These are phyloP conservation scores for Voacanga thouarsii DNA, from an alignment of 257 asterid genomes.

Conservation along the genomic window DNA sequence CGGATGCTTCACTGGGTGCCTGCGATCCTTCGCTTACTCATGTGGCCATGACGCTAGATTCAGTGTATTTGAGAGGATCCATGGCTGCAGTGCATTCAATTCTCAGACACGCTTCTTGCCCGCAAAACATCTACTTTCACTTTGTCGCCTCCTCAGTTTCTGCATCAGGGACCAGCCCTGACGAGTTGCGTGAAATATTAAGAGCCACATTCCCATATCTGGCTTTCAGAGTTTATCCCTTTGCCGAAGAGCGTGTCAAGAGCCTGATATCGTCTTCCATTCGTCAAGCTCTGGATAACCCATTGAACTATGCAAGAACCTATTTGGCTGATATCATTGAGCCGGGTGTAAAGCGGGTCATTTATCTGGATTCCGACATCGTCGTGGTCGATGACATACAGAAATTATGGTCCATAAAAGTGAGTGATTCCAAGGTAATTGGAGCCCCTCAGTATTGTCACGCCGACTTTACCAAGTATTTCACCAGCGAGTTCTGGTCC, in stretches of 20 bases:
- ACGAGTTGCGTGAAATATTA: constrained; percentile 20
- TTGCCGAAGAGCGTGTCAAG: constrained; percentile 31
- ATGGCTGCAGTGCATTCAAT: constrained; percentile 67
- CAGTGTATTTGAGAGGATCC: constrained; percentile 55
- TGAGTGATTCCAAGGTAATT: constrained; percentile 41
- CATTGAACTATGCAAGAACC: constrained; percentile 66
- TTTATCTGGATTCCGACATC: constrained; percentile 61
- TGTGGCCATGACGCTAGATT: constrained; percentile 65
- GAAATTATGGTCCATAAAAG: constrained; percentile 31
- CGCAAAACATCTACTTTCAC: constrained; percentile 54
- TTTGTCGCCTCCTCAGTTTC: constrained; percentile 34
- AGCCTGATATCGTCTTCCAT: constrained; percentile 46
- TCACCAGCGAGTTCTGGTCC: constrained; percentile 49
- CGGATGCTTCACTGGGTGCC: not conserved
- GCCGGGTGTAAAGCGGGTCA: constrained; percentile 38
- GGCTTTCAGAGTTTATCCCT: constrained; percentile 39
- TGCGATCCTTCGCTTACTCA: constrained; percentile 47
- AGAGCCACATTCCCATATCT: constrained; percentile 47
- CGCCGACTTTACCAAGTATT: constrained; percentile 43
- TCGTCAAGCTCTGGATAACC: constrained; percentile 62
- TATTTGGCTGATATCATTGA: constrained; percentile 52
- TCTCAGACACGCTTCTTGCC: constrained; percentile 53
- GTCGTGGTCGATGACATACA: constrained; percentile 49
- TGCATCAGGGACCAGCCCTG: constrained; percentile 5
- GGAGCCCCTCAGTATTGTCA: constrained; percentile 72